These are phyloP conservation scores for Ceratobasidium theobromae DNA, from an alignment of 1,284 basidiomycete genomes.

Conservation along the genomic window DNA sequence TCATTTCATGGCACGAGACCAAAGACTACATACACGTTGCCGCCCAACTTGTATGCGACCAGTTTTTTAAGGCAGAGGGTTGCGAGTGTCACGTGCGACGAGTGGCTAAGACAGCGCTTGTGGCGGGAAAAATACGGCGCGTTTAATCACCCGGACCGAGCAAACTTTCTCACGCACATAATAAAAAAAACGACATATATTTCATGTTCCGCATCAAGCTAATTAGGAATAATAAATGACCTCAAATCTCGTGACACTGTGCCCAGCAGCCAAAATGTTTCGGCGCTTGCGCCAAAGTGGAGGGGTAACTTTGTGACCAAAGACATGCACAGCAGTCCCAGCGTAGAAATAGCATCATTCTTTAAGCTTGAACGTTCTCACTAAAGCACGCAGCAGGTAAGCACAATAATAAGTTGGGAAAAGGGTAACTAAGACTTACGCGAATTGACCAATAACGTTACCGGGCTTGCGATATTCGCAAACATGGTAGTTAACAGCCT, in stretches of 20 bases:
- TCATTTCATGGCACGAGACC: neutral
- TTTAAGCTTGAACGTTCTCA: slow-evolving; percentile 24
- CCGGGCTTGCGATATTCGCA: slow-evolving; percentile 67
- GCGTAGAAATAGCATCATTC: neutral
- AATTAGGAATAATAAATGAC: neutral
- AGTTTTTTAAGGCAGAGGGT: slow-evolving; percentile 22
- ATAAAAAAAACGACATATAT: too few species aligned
- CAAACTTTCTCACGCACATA: neutral
- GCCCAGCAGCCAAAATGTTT: slow-evolving; percentile 12
- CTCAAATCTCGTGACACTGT: neutral
- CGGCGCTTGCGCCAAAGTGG: slow-evolving; percentile 15
- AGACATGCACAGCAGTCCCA: slow-evolving; percentile 17
- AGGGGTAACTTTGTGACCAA: slow-evolving; percentile 18
- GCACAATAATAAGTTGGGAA: neutral
- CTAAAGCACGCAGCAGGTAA: neutral
- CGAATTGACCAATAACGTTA: slow-evolving; percentile 63
- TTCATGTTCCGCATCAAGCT: neutral
- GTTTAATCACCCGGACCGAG: neutral
- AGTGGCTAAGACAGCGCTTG: neutral
- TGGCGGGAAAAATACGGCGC: neutral
- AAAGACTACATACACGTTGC: slow-evolving; percentile 28
- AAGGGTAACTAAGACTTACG: slow-evolving; percentile 46
- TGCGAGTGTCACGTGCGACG: slow-evolving; percentile 6
- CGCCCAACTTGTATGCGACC: slow-evolving; percentile 19
- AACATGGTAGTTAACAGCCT: slow-evolving; percentile 56